Conservation (phyloP, 495 filamentous ascomycete genomes). For the Tuber calosporum region DNA sequence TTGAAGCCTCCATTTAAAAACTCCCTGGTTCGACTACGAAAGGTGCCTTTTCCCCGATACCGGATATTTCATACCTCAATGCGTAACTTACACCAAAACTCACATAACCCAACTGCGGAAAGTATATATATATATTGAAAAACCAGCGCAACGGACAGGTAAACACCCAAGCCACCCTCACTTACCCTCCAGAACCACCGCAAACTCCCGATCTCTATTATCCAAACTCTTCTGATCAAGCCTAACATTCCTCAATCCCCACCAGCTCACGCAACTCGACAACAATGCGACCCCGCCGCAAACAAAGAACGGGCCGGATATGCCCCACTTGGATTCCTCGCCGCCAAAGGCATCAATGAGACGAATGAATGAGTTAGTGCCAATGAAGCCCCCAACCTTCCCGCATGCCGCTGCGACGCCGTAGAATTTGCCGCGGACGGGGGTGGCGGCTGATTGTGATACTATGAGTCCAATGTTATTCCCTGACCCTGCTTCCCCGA, state of each 20-base stretch:
- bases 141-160: not conserved
- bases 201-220: constrained; percentile 62
- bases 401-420: constrained; percentile 76
- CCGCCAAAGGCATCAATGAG: constrained; percentile 61
- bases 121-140: not conserved
- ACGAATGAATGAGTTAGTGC: constrained; percentile 70
- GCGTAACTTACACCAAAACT: no score
- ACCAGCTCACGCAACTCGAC: constrained; percentile 53
- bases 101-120: not conserved
- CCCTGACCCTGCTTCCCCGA: constrained; percentile 81
- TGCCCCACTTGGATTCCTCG: constrained; percentile 47
- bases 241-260: constrained; percentile 55
- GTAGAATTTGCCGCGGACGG: constrained; percentile 85
- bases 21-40: no score
- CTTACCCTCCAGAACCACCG: constrained; percentile 55
- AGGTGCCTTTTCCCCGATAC: no score
- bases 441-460: constrained; percentile 79
- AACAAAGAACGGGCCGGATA: constrained; percentile 77
- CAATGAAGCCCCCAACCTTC: constrained; percentile 88
- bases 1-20: no score
- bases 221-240: constrained; percentile 65
- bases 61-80: no score
- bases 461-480: constrained; percentile 87
- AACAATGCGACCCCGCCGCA: constrained; percentile 59
- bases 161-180: not conserved